Percentiles rank a stretch among this genome's conserved stretches.
These are phyloP conservation scores for Acanthamoeba triangularis DNA, from an alignment of 208 protist species.

Conservation along the genomic window DNA sequence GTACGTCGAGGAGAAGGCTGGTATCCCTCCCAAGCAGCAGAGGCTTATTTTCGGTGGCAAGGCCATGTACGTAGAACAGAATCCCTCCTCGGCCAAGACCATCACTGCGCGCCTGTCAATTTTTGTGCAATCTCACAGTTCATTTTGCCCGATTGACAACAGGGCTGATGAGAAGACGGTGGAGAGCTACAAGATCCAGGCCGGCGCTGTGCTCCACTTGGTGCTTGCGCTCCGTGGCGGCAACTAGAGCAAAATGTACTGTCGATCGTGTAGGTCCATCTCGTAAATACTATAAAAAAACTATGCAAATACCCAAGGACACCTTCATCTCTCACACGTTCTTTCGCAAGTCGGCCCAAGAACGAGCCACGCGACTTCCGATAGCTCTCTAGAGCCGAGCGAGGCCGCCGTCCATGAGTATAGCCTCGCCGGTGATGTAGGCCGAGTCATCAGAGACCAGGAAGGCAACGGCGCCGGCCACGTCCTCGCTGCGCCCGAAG, in stretches of 20 bases:
- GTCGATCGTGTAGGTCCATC: background rate
- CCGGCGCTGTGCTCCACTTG: constrained; percentile 93
- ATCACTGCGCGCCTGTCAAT: too few relatives aligned
- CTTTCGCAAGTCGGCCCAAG: too few relatives aligned
- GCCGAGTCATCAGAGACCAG: background rate
- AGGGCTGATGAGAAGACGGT: constrained; percentile 91
- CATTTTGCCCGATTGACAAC: constrained; percentile 88
- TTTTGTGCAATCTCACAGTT: too few relatives aligned
- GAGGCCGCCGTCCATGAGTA: constrained; percentile 27
- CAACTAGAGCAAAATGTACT: background rate
- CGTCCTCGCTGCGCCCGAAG: constrained; percentile 37
- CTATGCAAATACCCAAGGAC: background rate
- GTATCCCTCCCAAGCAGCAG: constrained; percentile 92
- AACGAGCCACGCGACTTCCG: too few relatives aligned
- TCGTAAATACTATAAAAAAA: constrained; percentile 10
- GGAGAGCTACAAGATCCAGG: constrained; percentile 92
- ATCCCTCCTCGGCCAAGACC: background rate
- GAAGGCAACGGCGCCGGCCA: constrained; percentile 61
- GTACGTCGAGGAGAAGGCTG: constrained; percentile 92
- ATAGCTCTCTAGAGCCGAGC: constrained; percentile 40
- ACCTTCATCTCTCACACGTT: too few relatives aligned
- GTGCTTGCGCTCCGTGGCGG: constrained; percentile 90
- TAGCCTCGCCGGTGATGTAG: constrained; percentile 43
- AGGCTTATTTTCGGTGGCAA: constrained; percentile 91
- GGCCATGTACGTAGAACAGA: constrained; percentile 84